Base-by-base conservation (phyloP, 495 filamentous ascomycete species). In the Staphylotrichum longicolle region DNA sequence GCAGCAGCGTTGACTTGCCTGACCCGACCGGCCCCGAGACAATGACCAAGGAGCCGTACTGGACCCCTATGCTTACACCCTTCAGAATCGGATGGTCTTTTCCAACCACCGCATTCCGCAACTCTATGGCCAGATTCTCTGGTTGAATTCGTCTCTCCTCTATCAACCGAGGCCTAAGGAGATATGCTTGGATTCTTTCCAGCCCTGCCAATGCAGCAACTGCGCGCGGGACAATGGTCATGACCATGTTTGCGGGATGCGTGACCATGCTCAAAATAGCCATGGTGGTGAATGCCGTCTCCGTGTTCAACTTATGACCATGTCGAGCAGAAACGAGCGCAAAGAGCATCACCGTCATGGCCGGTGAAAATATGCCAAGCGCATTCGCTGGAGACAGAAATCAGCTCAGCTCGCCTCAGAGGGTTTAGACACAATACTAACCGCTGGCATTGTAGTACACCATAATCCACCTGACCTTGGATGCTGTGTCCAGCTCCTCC, bases 1-100 rank as follows among this genome's bases (percentile, higher is more conserved):
- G 78, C 34, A 85, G 72, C n/a, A 87, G 63, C 6, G 78, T 78
- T 9, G 82, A 80, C 58, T 88, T 85, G 11, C 86, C 82, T 55
- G 75, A 79, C 0, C 82, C 84, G 35, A 83, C 79, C 1, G 85
- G 76, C 30, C 84, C 71, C 3, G 60, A 65, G 30, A 64, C 56
- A 4, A 58, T 51, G 10, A 61, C 51, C 33, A 66, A 34, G 9
- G 52, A 54, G 7, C 63, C 66, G 14, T 45, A 54, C 4, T 9
- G 15, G 0, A 68, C 44, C 8, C 51, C 62, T 0, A 72, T 30
- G 56, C 56, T 56, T 8, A 72, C 32, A 20, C 42, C 46, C 5
- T 49, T 34, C 0, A 72, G 62, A 5, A 63, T 52, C n/a, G 59
- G 34, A 37, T 54, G 54, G 27, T 32, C 9, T 58, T 59, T 57